phyloP scores from a whole-genome alignment of 2,329 filamentous ascomycete species.

The Colletotrichum gigasporum region DNA sequence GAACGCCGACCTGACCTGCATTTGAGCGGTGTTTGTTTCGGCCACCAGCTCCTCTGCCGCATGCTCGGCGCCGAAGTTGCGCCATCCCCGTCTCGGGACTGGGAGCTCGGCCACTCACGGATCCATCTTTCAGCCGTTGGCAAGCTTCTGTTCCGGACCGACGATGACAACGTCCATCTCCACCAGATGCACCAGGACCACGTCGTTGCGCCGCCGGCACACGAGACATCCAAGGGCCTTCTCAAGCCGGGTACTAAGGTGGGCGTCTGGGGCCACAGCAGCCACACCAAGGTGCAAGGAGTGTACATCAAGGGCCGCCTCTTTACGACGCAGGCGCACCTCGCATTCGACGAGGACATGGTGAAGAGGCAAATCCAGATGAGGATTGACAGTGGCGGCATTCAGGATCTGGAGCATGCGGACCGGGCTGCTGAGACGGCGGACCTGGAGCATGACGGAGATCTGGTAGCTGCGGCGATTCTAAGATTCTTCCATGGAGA shows the following conservation, averaged over 20 bases:
- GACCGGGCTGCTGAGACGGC: constrained; percentile 71
- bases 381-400: constrained; percentile 66
- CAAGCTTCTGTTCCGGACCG: constrained; percentile 72
- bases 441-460: constrained; percentile 73
- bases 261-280: constrained; percentile 69
- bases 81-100: constrained; percentile 69
- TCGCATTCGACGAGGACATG: constrained; percentile 78
- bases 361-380: constrained; percentile 70
- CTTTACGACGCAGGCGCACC: constrained; percentile 82
- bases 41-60: constrained; percentile 80
- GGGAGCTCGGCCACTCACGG: constrained; percentile 77
- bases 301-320: constrained; percentile 73
- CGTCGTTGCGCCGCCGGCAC: constrained; percentile 68
- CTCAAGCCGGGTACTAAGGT: constrained; percentile 52
- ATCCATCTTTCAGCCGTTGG: constrained; percentile 73
- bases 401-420: constrained; percentile 70
- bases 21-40: constrained; percentile 82
- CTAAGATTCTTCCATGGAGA: constrained; percentile 65
- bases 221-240: constrained; percentile 52
- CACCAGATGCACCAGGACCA: constrained; percentile 87
- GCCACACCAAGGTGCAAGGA: constrained; percentile 75
- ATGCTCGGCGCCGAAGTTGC: constrained; percentile 75
- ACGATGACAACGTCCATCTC: constrained; percentile 60
- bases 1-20: constrained; percentile 58
- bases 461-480: constrained; percentile 73